Evolutionary conservation across 352 stramenopile species (phyloP), one percentile per base, ranked within the genome.

Genomic region (Halophytophthora batemanensis): DNA sequence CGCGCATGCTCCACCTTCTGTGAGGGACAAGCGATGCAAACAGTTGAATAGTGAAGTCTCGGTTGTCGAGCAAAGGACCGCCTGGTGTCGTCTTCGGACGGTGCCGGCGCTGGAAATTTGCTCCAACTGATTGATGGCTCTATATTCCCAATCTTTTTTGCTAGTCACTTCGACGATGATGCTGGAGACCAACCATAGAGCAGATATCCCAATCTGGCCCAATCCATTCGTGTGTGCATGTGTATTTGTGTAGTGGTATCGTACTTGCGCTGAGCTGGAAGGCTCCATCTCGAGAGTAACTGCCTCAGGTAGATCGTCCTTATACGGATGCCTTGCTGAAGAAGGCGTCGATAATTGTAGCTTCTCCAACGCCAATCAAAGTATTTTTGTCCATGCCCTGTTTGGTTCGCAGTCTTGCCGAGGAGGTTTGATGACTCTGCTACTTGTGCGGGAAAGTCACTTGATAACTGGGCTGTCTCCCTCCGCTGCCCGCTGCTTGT

Each of bases 61-160:
- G 61, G 71, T 73, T 89, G 82, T 93, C 53, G 82, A 93, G 82
- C 82, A 89, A 56, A 68, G 69, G 78, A 92, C 81, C 81, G 81
- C 77, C 18, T 73, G 64, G 62, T 13, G 33, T 52, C 41, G 17
- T 70, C 43, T 31, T 8, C 8, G 25, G 25, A 31, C 8, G 45
- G 33, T 44, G 18, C 53, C 56, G 72, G 59, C 56, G 64, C 72
- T 78, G 70, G 83, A 90, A 89, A 80, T 44, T 55, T 89, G 81
- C 81, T 92, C 82, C 82, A 77, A 56, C 61, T 53, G 82, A 89
- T 93, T 78, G 82, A 93, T 86, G 80, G 82, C 82, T 90, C 80
- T 85, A 93, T 93, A 93, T 93, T 93, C 82, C 82, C 80, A 91
- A 78, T 93, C 82, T 90, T 89, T 71, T 91, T 57, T 88, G 79